A percentile compares a stretch with the other conserved stretches of the same genome.
Evolutionary conservation across 176 grass and related monocot species (phyloP).

Genomic region (Dactylis glomerata): DNA sequence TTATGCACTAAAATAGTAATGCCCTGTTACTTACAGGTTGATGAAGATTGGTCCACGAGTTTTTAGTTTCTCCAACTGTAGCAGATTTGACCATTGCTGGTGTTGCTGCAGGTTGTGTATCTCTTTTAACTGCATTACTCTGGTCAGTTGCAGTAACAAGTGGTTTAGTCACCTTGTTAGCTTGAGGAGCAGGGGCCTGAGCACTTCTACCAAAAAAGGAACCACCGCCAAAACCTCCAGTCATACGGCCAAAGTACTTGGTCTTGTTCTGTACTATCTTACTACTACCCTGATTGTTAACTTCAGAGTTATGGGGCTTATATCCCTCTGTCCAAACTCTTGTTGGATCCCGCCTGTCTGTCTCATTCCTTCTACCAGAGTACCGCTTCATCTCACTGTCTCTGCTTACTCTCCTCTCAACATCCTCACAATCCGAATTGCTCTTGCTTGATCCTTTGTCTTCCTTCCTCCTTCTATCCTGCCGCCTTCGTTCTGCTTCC

Average conservation of each 20-base stretch:
- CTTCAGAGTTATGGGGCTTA: conserved; percentile 39
- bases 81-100: conserved; percentile 33
- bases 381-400: conserved; percentile 56
- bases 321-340: conserved; percentile 37
- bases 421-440: conserved; percentile 83
- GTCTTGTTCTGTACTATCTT: conserved; percentile 43
- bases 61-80: conserved; percentile 54
- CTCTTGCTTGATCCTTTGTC: conserved; percentile 84
- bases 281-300: conserved; percentile 39
- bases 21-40: conserved; percentile 63
- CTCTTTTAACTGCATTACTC: conserved; percentile 60
- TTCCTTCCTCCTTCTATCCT: conserved; percentile 74
- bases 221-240: conserved; percentile 48
- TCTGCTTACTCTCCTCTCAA: conserved; percentile 51
- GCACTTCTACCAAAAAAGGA: conserved; percentile 77
- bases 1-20: conserved; percentile 11
- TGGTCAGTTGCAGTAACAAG: conserved; percentile 39
- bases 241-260: conserved; percentile 73
- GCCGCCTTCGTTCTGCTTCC: conserved; percentile 50
- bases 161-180: conserved; percentile 55
- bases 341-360: conserved; percentile 36
- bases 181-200: conserved; percentile 42
- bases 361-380: conserved; percentile 51
- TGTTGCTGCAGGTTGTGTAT: conserved; percentile 40
- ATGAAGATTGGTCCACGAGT: conserved; percentile 40